Conservation (phyloP, 148 eudicot genomes). For the Cornus controversa region DNA sequence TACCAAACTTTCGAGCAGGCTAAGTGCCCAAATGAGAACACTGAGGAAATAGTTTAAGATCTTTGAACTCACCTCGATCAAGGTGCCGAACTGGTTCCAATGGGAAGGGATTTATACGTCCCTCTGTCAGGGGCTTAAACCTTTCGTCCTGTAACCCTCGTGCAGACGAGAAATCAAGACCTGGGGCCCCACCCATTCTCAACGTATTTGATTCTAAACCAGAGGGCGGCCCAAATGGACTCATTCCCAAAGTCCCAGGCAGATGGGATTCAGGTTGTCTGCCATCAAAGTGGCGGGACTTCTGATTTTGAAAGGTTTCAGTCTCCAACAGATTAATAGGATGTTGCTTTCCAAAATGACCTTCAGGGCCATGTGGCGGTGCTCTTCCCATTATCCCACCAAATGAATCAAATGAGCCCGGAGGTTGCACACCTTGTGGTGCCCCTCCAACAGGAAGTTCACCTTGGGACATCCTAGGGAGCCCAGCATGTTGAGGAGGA, state of each 20-base stretch:
- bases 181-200: conserved; percentile 38
- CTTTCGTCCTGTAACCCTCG: conserved; percentile 50
- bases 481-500: conserved; percentile 32
- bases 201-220: conserved; percentile 33
- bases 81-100: conserved; percentile 20
- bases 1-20: conserved; percentile 33
- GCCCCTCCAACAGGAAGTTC: conserved; percentile 35
- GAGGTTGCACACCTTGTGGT: conserved; percentile 28
- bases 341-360: conserved; percentile 32
- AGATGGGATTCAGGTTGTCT: conserved; percentile 39
- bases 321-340: conserved; percentile 38
- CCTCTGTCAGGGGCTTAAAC: conserved; percentile 37
- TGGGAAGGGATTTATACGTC: conserved; percentile 45
- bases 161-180: conserved; percentile 29
- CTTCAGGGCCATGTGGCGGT: conserved; percentile 36
- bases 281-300: conserved; percentile 47
- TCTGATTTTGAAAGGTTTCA: conserved; percentile 38
- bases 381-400: conserved; percentile 50
- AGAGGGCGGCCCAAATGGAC: conserved; percentile 37
- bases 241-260: conserved; percentile 44
- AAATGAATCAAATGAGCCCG: conserved; percentile 35
- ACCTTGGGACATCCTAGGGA: conserved; percentile 34
- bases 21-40: conserved; percentile 47
- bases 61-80: conserved; percentile 51
- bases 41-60: conserved; percentile 42